Evolutionary conservation across 305 asterid genomes (phyloP).

Genomic region (Withania somnifera): DNA sequence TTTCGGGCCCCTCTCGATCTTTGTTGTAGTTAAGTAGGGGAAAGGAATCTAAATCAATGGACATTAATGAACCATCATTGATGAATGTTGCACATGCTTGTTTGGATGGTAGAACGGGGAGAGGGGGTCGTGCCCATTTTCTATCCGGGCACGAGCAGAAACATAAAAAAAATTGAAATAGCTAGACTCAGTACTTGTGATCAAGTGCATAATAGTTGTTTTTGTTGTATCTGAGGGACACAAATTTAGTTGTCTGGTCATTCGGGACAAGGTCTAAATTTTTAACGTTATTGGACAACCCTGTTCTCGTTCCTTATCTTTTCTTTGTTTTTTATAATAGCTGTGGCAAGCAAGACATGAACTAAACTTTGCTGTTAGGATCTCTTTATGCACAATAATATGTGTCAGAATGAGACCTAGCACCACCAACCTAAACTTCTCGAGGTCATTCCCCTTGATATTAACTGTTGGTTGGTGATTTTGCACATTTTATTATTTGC

Average conservation of each 20-base stretch:
- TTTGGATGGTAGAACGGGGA: too few relatives aligned
- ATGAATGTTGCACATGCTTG: too few relatives aligned
- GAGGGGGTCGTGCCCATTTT: too few relatives aligned
- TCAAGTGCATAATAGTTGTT: not conserved
- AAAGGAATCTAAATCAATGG: too few relatives aligned
- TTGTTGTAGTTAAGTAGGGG: too few relatives aligned
- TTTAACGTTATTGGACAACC: not conserved
- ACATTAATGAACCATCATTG: too few relatives aligned
- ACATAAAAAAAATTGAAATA: too few relatives aligned
- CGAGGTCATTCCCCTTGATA: not conserved
- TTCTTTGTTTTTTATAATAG: not conserved
- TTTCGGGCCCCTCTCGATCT: too few relatives aligned
- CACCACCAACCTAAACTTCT: not conserved
- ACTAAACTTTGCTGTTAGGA: not conserved
- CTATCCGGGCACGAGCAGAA: too few relatives aligned
- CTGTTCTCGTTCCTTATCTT: not conserved
- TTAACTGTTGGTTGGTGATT: not conserved
- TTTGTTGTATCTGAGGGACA: not conserved
- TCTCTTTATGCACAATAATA: not conserved
- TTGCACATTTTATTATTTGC: not conserved
- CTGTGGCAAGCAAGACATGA: not conserved
- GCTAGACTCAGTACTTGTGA: not conserved
- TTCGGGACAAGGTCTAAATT: not conserved
- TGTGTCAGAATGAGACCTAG: not conserved
- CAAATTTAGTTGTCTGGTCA: not conserved